These are phyloP conservation scores for Coemansia sp. DNA, from an alignment of 192 early-diverging fungal genomes.

Conservation along the genomic window DNA sequence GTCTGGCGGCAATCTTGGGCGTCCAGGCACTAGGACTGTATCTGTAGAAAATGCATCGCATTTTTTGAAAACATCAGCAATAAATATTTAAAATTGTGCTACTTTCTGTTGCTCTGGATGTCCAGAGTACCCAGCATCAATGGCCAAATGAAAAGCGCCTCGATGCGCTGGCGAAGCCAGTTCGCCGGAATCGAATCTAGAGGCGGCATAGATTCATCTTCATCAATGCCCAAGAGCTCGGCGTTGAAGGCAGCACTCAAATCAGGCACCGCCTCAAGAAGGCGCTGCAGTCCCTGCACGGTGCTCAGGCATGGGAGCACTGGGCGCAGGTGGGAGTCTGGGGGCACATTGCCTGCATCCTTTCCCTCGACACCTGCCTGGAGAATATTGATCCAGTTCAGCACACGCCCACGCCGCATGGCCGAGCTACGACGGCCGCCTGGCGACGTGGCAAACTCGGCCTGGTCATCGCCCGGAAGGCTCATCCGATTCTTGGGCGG, in stretches of 20 bases:
- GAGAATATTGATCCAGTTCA: conserved; percentile 51
- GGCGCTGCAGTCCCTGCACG: conserved; percentile 34
- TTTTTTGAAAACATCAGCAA: background rate
- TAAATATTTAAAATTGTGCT: background rate
- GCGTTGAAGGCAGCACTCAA: conserved; percentile 49
- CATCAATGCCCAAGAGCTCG: conserved; percentile 43
- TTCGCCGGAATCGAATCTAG: conserved; percentile 34
- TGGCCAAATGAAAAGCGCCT: conserved; percentile 53
- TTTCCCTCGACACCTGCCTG: conserved; percentile 39
- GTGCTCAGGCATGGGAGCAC: conserved; percentile 44
- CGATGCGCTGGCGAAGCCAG: conserved; percentile 51
- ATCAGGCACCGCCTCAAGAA: conserved; percentile 43
- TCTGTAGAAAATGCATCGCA: conserved; percentile 16
- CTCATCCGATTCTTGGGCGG: background rate
- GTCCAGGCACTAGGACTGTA: conserved; percentile 43
- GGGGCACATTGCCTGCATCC: background rate
- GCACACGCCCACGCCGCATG: conserved; percentile 48
- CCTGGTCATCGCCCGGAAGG: background rate
- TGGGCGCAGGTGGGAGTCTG: conserved; percentile 37
- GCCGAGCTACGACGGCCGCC: conserved; percentile 13
- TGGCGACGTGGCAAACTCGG: background rate
- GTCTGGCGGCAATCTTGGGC: conserved; percentile 38
- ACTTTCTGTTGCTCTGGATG: conserved; percentile 16
- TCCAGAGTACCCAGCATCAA: conserved; percentile 52
- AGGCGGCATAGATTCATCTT: conserved; percentile 25